Conservation (phyloP, 345 rosid species). For the Eucalyptus victrix region DNA sequence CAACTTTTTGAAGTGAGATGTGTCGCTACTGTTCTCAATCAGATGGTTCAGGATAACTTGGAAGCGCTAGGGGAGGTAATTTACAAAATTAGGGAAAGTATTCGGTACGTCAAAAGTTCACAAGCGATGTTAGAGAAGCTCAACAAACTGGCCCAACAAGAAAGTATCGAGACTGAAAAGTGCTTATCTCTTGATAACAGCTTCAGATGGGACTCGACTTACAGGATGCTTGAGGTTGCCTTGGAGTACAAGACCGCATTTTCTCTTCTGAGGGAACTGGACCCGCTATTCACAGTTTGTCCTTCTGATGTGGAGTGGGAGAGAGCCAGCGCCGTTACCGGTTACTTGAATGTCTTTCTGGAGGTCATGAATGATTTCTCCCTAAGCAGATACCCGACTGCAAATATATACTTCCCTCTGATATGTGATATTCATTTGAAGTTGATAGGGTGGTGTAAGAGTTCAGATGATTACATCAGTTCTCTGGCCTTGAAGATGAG, state of each 20-base stretch:
- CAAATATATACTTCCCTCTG: conserved; percentile 57
- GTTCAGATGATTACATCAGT: conserved; percentile 41
- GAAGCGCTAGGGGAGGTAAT: conserved; percentile 29
- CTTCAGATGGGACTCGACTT: conserved; percentile 54
- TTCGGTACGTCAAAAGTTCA: conserved; percentile 36
- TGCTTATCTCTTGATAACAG: conserved; percentile 38
- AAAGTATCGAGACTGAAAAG: conserved; percentile 25
- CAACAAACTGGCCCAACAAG: conserved; percentile 19
- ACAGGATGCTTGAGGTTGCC: conserved; percentile 53
- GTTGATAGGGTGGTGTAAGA: conserved; percentile 67
- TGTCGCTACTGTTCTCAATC: conserved; percentile 35
- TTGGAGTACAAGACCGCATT: conserved; percentile 34
- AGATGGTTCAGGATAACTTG: conserved; percentile 50
- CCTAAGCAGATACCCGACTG: conserved; percentile 31
- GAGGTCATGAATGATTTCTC: conserved; percentile 41
- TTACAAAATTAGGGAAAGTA: conserved; percentile 39
- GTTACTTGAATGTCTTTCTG: conserved; percentile 49
- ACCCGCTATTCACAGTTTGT: conserved; percentile 14
- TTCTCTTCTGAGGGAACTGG: conserved; percentile 27
- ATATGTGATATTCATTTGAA: conserved; percentile 53
- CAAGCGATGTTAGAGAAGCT: conserved; percentile 24
- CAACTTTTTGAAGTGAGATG: conserved; percentile 59
- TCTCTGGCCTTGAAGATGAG: conserved; percentile 51
- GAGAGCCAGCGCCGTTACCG: conserved; percentile 16
- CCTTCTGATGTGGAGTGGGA: conserved; percentile 68